Evolutionary conservation across 2,329 filamentous ascomycete genomes (phyloP), one percentile per base, ranked within the genome.

Genomic region (Fusarium annulatum): DNA sequence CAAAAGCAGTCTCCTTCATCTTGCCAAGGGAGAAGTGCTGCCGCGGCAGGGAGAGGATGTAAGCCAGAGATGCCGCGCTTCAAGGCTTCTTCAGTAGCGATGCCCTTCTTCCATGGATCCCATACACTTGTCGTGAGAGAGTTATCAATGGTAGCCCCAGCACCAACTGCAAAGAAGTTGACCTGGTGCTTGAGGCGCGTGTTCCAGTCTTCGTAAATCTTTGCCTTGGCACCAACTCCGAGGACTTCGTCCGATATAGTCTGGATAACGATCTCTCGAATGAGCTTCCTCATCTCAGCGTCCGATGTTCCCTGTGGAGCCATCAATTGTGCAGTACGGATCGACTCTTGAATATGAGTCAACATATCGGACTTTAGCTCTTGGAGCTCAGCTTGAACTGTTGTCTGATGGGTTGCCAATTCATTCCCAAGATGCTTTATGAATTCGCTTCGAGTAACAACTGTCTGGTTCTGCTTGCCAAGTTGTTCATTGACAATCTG

Each of bases 1-100:
- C 96, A 98, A 93, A 94, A 98, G 82, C 94, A 97, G 70, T 98
- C 93, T 26, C 93, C 94, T 39, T 92, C 88, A 55, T 97, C 93
- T 15, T 91, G 85, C 94, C 95, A 97, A 7, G 85, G 83, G 4
- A 64, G 57, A 5, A 97, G 85, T 2, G 93, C 94, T 1, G 86
- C 81, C n/a, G 84, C 77, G 1, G 87, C 86, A 2, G 86, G 83
- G 7, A 65, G 60, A 2, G 74, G 73, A 9, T 74, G 61, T 15
- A 77, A 30, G 42, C 73, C 71, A 5, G 60, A 45, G 26, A 77
- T 9, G 3, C 79, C 80, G 10, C 76, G 74, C 34, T 69, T 57
- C 34, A 67, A 69, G 1, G 69, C 61, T 10, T 62, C 67, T 1
- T 30, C 28, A 30, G 65, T 28, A 53, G 62, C 48, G 36, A 77